These are phyloP conservation scores for Phytophthora crassamura DNA, from an alignment of 352 stramenopile genomes.

Conservation along the genomic window DNA sequence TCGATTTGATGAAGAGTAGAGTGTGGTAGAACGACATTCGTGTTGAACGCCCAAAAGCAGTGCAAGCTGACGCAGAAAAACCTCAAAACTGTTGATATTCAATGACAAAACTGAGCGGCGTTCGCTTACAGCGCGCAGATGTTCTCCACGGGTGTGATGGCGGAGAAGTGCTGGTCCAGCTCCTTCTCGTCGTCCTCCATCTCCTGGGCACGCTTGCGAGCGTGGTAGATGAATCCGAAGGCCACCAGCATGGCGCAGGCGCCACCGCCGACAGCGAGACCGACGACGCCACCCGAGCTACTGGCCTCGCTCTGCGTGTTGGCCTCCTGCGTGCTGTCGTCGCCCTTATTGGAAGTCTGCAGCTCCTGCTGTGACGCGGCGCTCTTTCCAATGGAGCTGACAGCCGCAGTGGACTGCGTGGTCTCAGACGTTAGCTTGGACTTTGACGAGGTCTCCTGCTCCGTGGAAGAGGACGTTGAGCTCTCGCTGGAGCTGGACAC, in stretches of 20 bases:
- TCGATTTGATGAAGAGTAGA: neutral
- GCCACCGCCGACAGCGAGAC: constrained; percentile 39
- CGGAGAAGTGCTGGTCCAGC: constrained; percentile 42
- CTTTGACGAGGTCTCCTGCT: constrained; percentile 26
- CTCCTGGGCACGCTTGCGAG: constrained; percentile 67
- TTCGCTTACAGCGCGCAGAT: constrained; percentile 60
- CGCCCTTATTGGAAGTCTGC: constrained; percentile 31
- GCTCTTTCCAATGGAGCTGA: constrained; percentile 35
- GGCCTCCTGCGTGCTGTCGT: constrained; percentile 33
- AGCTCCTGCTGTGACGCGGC: constrained; percentile 32
- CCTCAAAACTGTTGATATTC: constrained; percentile 36
- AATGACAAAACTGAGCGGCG: constrained; percentile 21
- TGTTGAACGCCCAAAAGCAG: no score
- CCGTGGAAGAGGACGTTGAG: constrained; percentile 2
- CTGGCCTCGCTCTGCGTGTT: constrained; percentile 48
- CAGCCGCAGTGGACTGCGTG: constrained; percentile 26
- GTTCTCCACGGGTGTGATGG: constrained; percentile 59
- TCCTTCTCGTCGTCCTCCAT: constrained; percentile 65
- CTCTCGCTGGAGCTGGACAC: constrained; percentile 28
- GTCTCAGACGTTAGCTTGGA: constrained; percentile 27
- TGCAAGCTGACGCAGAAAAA: constrained; percentile 2
- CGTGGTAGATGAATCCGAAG: constrained; percentile 83
- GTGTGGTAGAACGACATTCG: no score
- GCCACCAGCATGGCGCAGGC: constrained; percentile 56
- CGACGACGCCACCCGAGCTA: constrained; percentile 20